Percentiles rank a stretch among this genome's conserved stretches.
phyloP scores from a whole-genome alignment of 2,329 filamentous ascomycete genomes.

The Karstenula rhodostoma region DNA sequence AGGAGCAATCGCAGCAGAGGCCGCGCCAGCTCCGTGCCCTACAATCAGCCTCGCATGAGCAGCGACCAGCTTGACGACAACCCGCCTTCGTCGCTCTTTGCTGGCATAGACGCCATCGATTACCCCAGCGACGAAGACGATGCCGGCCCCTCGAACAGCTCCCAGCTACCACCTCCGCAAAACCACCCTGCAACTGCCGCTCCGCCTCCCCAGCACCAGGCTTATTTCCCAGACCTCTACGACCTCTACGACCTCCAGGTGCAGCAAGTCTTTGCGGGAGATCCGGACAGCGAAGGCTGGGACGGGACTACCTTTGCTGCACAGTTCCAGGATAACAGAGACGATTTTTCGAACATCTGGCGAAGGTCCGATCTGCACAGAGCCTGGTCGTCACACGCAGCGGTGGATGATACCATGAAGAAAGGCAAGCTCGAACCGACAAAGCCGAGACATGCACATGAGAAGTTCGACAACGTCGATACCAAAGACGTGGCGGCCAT shows the following conservation, averaged over 20 bases:
- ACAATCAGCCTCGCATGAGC: slow-evolving; percentile 9
- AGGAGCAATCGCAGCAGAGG: not conserved
- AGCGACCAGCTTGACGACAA: not conserved
- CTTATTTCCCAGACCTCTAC: not conserved
- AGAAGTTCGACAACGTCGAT: slow-evolving; percentile 27
- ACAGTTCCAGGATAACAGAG: not conserved
- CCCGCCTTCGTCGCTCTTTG: not conserved
- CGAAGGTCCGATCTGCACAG: not conserved
- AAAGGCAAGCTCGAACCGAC: slow-evolving; percentile 9
- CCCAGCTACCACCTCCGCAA: not conserved
- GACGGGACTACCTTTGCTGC: not conserved
- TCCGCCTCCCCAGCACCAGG: not conserved
- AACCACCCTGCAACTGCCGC: not conserved
- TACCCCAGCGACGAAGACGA: not conserved
- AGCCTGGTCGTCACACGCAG: not conserved
- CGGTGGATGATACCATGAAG: not conserved
- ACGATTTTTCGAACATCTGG: not conserved
- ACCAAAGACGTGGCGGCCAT: slow-evolving; percentile 21
- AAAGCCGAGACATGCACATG: slow-evolving; percentile 27
- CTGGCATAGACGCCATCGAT: not conserved
- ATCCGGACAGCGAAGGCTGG: not conserved
- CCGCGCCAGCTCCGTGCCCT: slow-evolving; percentile 5
- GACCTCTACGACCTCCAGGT: not conserved
- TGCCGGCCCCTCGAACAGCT: not conserved
- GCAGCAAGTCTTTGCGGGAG: not conserved